Conservation (phyloP, 2,329 filamentous ascomycete genomes). For the Botrytis pseudocinerea region DNA sequence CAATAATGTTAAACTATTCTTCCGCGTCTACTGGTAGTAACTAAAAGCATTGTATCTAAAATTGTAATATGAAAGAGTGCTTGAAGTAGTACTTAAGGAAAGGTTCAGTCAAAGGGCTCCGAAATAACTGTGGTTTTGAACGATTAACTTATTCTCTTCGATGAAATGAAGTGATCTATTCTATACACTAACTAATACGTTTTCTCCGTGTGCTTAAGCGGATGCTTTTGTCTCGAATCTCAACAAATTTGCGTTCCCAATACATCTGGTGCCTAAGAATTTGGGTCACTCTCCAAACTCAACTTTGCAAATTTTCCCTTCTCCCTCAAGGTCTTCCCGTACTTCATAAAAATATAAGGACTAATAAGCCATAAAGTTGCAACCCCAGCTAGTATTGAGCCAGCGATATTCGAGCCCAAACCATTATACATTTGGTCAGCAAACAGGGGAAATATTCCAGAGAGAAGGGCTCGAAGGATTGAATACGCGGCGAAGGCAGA, state of each 20-base stretch:
- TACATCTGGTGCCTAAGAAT: not conserved
- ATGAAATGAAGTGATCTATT: not conserved
- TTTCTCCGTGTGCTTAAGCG: not conserved
- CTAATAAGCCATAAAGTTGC: constrained; percentile 46
- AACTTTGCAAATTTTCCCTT: constrained; percentile 11
- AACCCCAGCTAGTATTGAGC: constrained; percentile 45
- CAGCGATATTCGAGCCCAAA: constrained; percentile 45
- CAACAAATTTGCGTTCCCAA: not conserved
- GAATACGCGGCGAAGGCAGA: constrained; percentile 48
- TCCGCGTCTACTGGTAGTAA: not conserved
- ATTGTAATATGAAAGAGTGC: not conserved
- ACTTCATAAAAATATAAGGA: constrained; percentile 44
- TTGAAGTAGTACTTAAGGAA: not conserved
- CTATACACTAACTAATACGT: not conserved
- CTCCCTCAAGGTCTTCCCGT: constrained; percentile 42
- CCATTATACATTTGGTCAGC: constrained; percentile 44
- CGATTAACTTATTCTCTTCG: not conserved
- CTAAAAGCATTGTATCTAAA: not conserved
- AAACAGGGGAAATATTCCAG: constrained; percentile 46
- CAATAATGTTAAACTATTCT: not conserved
- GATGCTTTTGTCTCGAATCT: not conserved
- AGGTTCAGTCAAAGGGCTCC: not conserved
- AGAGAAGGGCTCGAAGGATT: constrained; percentile 44
- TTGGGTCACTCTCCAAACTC: not conserved
- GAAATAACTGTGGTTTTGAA: not conserved